Conservation (phyloP, 2,329 filamentous ascomycete genomes). For the Exserohilum turcica region DNA sequence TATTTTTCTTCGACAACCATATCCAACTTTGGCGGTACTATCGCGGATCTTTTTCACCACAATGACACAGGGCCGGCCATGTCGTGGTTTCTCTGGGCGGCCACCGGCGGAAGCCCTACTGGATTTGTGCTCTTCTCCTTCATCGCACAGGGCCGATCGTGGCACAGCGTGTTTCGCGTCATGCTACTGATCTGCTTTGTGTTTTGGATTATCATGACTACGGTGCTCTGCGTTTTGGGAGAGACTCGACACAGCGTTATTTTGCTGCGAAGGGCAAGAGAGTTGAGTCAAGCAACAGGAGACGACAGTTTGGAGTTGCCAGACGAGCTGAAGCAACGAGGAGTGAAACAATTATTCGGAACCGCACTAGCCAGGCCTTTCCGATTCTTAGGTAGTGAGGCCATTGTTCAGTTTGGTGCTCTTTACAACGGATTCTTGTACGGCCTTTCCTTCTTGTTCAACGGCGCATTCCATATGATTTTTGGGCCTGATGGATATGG, state of each 20-base stretch:
- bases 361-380: slow-evolving; percentile 55
- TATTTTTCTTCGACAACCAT: slow-evolving; percentile 51
- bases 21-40: slow-evolving; percentile 51
- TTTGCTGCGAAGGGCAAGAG: slow-evolving; percentile 44
- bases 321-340: slow-evolving; percentile 48
- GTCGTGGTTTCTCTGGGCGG: slow-evolving; percentile 55
- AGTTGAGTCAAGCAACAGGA: slow-evolving; percentile 32
- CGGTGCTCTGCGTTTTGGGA: slow-evolving; percentile 44
- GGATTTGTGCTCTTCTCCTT: slow-evolving; percentile 56
- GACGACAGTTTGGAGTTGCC: slow-evolving; percentile 43
- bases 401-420: slow-evolving; percentile 56
- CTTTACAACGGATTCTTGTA: slow-evolving; percentile 58
- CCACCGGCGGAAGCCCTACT: slow-evolving; percentile 53
- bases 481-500: slow-evolving; percentile 54
- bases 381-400: slow-evolving; percentile 53
- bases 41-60: slow-evolving; percentile 53
- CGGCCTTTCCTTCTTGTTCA: slow-evolving; percentile 57
- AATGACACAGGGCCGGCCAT: slow-evolving; percentile 51
- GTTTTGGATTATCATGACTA: slow-evolving; percentile 52
- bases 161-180: slow-evolving; percentile 54
- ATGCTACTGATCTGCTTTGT: slow-evolving; percentile 53
- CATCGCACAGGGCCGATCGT: slow-evolving; percentile 51
- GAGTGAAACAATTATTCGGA: slow-evolving; percentile 48
- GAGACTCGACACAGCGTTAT: slow-evolving; percentile 56
- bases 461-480: slow-evolving; percentile 56